phyloP scores from a whole-genome alignment of 1,284 basidiomycete genomes.

The Salmacisia buchloeana region DNA sequence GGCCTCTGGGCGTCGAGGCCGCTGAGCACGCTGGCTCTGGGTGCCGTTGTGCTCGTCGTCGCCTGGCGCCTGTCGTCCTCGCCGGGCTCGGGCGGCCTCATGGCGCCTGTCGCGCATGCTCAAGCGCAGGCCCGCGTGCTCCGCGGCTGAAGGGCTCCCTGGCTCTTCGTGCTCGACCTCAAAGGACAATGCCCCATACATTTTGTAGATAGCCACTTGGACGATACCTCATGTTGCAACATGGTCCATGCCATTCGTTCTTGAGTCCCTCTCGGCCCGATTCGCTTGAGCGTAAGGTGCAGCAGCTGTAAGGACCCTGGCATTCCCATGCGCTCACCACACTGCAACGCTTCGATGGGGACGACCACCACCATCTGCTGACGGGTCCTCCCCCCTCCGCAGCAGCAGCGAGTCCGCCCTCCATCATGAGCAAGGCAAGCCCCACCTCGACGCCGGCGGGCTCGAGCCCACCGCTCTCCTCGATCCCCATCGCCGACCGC shows the following conservation, averaged over 20 bases:
- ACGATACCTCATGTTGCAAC: not conserved
- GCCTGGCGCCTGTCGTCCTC: not conserved
- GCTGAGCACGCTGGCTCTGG: not conserved
- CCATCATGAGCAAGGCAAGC: not conserved
- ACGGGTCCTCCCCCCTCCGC: no score
- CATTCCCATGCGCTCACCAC: no score
- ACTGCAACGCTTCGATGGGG: no score
- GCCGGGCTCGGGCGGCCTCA: not conserved
- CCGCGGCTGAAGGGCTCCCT: not conserved
- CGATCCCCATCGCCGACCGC: constrained; percentile 1
- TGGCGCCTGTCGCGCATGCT: not conserved
- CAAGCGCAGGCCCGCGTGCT: not conserved
- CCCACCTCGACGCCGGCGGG: no score
- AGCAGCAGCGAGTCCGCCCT: not conserved
- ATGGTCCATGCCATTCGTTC: no score
- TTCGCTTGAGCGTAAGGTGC: no score
- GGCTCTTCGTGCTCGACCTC: not conserved
- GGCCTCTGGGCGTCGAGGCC: not conserved
- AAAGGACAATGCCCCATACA: not conserved
- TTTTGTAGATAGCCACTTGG: no score
- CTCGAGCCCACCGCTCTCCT: no score
- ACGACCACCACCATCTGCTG: no score
- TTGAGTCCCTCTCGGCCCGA: no score
- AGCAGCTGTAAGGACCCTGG: no score
- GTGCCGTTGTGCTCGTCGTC: not conserved